phyloP scores from a whole-genome alignment of 139 green algal species.

The Microglena sp. region DNA sequence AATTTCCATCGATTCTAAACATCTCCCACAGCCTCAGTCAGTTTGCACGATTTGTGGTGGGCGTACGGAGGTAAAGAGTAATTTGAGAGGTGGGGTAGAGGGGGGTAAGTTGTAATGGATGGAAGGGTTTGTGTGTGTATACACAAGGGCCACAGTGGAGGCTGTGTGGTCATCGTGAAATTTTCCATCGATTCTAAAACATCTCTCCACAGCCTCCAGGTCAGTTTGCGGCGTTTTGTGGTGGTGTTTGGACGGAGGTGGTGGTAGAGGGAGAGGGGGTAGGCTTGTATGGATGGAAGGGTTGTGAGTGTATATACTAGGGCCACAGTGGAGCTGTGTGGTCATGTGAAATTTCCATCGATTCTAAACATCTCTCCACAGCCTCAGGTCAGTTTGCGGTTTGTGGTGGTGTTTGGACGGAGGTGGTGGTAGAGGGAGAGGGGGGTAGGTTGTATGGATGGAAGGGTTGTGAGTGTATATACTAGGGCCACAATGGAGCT shows the following conservation, averaged over 20 bases:
- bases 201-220: background rate
- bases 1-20: too few relatives aligned
- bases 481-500: conserved; percentile 3
- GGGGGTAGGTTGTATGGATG: background rate
- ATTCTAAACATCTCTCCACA: conserved; percentile 13
- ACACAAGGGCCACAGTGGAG: too few relatives aligned
- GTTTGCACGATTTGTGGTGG: too few relatives aligned
- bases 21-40: too few relatives aligned
- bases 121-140: too few relatives aligned
- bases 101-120: too few relatives aligned
- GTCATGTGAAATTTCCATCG: too few relatives aligned
- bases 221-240: background rate
- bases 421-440: background rate
- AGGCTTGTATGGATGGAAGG: background rate
- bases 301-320: conserved; percentile 4
- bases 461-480: background rate
- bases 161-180: too few relatives aligned
- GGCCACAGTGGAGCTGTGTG: background rate
- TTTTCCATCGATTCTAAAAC: too few relatives aligned
- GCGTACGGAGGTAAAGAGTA: too few relatives aligned
- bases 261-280: too few relatives aligned
- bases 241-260: background rate
- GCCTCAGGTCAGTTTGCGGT: conserved; percentile 36
- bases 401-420: background rate
- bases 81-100: too few relatives aligned